Evolutionary conservation across 495 filamentous ascomycete genomes (phyloP).

Genomic region (Lepidopterella palustris): DNA sequence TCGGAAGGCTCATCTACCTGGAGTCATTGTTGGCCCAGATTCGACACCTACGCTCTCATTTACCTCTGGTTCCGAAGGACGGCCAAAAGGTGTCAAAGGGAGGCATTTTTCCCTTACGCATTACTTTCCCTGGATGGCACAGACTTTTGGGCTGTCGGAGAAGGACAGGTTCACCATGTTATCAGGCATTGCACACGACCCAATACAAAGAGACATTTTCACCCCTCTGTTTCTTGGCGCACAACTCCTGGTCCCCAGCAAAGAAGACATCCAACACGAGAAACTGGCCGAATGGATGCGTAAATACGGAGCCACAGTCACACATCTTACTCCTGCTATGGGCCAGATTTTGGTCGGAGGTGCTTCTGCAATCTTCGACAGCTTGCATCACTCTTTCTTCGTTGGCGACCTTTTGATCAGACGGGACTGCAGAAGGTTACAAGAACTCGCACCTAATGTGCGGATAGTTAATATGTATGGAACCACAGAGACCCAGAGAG

Average conservation of each 20-base stretch:
- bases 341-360: slow-evolving; percentile 84
- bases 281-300: slow-evolving; percentile 88
- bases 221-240: slow-evolving; percentile 87
- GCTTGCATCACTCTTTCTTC: slow-evolving; percentile 78
- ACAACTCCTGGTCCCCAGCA: slow-evolving; percentile 70
- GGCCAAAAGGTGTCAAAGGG: slow-evolving; percentile 80
- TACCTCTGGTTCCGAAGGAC: slow-evolving; percentile 79
- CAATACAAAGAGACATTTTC: slow-evolving; percentile 89
- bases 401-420: slow-evolving; percentile 90
- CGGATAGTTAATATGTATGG: slow-evolving; percentile 88
- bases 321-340: slow-evolving; percentile 93
- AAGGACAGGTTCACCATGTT: slow-evolving; percentile 81
- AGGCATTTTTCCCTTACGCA: slow-evolving; percentile 82
- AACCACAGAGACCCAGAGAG: slow-evolving; percentile 82
- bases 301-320: slow-evolving; percentile 69
- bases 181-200: slow-evolving; percentile 61
- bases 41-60: slow-evolving; percentile 77
- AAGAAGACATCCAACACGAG: slow-evolving; percentile 84
- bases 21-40: slow-evolving; percentile 83
- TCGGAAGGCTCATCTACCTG: slow-evolving; percentile 53
- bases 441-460: slow-evolving; percentile 70
- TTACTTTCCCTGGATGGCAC: slow-evolving; percentile 91
- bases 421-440: slow-evolving; percentile 73
- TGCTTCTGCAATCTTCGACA: slow-evolving; percentile 70
- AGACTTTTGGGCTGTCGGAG: slow-evolving; percentile 66